Conservation (phyloP, 495 filamentous ascomycete genomes). For the Penicillium egyptiacum region DNA sequence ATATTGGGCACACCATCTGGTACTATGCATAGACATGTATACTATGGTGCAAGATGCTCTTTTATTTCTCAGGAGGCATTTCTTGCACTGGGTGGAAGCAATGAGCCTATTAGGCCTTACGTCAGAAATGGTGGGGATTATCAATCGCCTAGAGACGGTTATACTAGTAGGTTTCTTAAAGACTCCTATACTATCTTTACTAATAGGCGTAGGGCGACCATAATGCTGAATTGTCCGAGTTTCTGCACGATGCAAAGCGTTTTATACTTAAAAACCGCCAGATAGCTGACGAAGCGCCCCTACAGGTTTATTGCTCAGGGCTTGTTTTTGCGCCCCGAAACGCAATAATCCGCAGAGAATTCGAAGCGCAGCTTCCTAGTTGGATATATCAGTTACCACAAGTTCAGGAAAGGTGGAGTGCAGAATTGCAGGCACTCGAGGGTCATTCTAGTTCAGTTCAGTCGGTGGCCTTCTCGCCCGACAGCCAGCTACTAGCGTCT, state of each 20-base stretch:
- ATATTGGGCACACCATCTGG: slow-evolving; percentile 31
- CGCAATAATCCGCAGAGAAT: slow-evolving; percentile 28
- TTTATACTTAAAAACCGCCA: slow-evolving; percentile 35
- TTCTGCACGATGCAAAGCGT: slow-evolving; percentile 32
- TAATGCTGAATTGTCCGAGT: slow-evolving; percentile 15
- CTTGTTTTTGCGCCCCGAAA: slow-evolving; percentile 38
- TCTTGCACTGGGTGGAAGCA: slow-evolving; percentile 15
- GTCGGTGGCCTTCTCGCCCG: slow-evolving; percentile 29
- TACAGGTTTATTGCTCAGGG: slow-evolving; percentile 28
- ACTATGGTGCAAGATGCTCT: neutral
- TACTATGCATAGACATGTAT: neutral
- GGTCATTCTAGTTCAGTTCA: slow-evolving; percentile 20
- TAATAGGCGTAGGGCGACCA: slow-evolving; percentile 13
- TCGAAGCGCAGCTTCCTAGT: slow-evolving; percentile 14
- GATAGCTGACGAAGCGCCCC: slow-evolving; percentile 33
- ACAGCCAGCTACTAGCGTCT: slow-evolving; percentile 22
- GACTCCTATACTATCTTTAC: neutral
- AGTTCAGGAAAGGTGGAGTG: slow-evolving; percentile 17
- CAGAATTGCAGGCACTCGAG: slow-evolving; percentile 15
- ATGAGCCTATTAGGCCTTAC: slow-evolving; percentile 25
- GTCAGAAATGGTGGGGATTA: neutral
- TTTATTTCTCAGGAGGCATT: neutral
- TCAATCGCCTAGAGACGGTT: neutral
- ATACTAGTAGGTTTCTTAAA: neutral
- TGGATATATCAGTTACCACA: slow-evolving; percentile 21